Evolutionary conservation across 73 alveolate species (phyloP).

Genomic region (Diophrys sp.): DNA sequence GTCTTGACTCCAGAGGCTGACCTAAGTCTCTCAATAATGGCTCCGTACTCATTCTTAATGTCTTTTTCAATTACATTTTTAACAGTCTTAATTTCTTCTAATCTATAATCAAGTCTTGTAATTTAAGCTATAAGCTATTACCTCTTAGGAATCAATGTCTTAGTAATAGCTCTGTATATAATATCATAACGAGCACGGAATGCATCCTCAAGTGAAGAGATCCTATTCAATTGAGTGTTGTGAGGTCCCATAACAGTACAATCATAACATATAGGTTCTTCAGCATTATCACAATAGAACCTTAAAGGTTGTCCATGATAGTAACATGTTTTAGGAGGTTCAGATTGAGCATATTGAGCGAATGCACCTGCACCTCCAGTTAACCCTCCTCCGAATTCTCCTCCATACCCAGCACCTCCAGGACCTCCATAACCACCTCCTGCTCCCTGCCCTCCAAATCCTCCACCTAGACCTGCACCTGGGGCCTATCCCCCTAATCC

Average conservation of each 20-base stretch:
- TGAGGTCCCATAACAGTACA: slow-evolving; percentile 97
- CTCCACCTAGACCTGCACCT: too few relatives aligned
- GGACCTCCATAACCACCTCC: too few relatives aligned
- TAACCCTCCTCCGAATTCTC: too few relatives aligned
- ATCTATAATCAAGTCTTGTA: slow-evolving; percentile 77
- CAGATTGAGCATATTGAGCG: too few relatives aligned
- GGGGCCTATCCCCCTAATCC: too few relatives aligned
- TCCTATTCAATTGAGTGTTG: slow-evolving; percentile 92
- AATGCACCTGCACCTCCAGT: too few relatives aligned
- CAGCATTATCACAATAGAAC: slow-evolving; percentile 93
- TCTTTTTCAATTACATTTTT: slow-evolving; percentile 94
- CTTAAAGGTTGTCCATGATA: slow-evolving; percentile 71
- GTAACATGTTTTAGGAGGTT: too few relatives aligned
- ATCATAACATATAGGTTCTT: slow-evolving; percentile 94
- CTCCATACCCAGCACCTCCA: too few relatives aligned
- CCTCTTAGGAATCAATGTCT: slow-evolving; percentile 83
- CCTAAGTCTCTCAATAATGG: slow-evolving; percentile 93
- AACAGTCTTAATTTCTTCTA: slow-evolving; percentile 89
- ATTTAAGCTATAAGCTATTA: slow-evolving; percentile 85
- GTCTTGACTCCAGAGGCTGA: slow-evolving; percentile 92
- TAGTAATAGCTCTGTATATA: slow-evolving; percentile 68
- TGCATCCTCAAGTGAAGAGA: slow-evolving; percentile 86
- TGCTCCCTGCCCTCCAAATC: too few relatives aligned
- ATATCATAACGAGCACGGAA: slow-evolving; percentile 80
- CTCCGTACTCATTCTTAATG: slow-evolving; percentile 91